Base-by-base conservation (phyloP, 164 flowering plant genomes). In the Stephania cephalantha region DNA sequence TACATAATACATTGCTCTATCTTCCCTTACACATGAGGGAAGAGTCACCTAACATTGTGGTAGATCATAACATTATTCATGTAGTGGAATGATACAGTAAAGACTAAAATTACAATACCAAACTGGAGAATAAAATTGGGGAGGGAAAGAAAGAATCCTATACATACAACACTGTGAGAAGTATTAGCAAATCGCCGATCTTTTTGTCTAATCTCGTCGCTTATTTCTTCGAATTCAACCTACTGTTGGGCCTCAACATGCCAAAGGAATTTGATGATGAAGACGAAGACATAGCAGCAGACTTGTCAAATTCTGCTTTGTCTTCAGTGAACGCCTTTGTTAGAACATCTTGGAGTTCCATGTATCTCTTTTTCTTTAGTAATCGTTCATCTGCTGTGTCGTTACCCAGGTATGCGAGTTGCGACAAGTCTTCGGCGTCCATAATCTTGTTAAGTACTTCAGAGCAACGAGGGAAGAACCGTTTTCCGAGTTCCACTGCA, bases 381-480 rank as follows among this genome's bases (percentile, higher is more conserved):
- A 25, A 70, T 50, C 84, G 86, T 30, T 89, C 94, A 17, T 89
- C 90, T 11, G 80, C 46, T 30, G 85, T 72, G 17, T 81, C 90
- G 25, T 83, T 77, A 68, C 83, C 85, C 31, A 83, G 65, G 77
- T 70, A 77, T 31, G 90, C 90, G 7, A 90, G 85, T 77, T 86
- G 84, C 5, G 85, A 73, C 12, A 88, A 69, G 76, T 88, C 93
- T 31, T 91, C 94, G 0, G 86, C 83, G 66, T 90, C 94, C 91
- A 93, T 87, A 61, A 93, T 89, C 80, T 86, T 84, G 75, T 91
- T 87, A 11, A 93, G 86, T 30, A 84, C 90, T 11, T 86, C 88
- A 63, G 93, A 91, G 81, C 98, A 93, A 46, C 94, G 88, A 20
- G 98, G 98, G 81, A 93, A 93, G 74, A 84, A 93, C 48, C 89